phyloP scores from a whole-genome alignment of 106 monocot genomes.

The Dioscorea dumetorum region DNA sequence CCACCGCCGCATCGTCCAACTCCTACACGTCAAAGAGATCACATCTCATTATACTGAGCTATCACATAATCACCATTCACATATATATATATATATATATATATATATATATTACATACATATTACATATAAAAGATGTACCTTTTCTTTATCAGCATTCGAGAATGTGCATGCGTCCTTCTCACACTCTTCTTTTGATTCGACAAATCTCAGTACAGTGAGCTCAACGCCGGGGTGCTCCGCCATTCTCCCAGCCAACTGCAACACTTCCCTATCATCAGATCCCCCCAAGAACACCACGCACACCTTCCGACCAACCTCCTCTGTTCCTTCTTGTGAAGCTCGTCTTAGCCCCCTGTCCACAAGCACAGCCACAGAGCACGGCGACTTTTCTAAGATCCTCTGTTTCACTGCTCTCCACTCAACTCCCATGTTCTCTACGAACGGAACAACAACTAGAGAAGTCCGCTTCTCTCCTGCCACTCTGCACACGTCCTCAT shows the following conservation, averaged over 20 bases:
- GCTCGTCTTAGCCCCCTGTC: conserved; percentile 8
- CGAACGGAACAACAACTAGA: conserved; percentile 16
- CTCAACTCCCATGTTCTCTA: conserved; percentile 6
- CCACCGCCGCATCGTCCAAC: neutral
- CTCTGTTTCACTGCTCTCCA: conserved; percentile 10
- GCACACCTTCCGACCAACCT: neutral
- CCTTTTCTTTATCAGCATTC: conserved; percentile 4
- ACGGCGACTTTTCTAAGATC: conserved; percentile 10
- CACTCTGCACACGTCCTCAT: conserved; percentile 17
- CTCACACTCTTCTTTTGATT: neutral
- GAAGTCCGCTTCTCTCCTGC: conserved; percentile 14
- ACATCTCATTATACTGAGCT: neutral
- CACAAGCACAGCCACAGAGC: conserved; percentile 13
- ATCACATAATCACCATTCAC: too few species aligned
- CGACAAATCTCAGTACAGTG: conserved; percentile 5
- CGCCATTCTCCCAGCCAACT: conserved; percentile 5
- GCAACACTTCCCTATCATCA: conserved; percentile 17
- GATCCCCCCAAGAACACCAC: conserved; percentile 20
- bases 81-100: too few species aligned
- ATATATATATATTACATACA: too few species aligned
- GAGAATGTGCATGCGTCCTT: too few species aligned
- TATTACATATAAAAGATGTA: neutral
- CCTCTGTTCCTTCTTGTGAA: neutral
- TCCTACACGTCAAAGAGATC: neutral
- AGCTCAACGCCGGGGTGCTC: conserved; percentile 3